phyloP scores from a whole-genome alignment of 1,139 yeast genomes.

The Hansenula lynferdii region DNA sequence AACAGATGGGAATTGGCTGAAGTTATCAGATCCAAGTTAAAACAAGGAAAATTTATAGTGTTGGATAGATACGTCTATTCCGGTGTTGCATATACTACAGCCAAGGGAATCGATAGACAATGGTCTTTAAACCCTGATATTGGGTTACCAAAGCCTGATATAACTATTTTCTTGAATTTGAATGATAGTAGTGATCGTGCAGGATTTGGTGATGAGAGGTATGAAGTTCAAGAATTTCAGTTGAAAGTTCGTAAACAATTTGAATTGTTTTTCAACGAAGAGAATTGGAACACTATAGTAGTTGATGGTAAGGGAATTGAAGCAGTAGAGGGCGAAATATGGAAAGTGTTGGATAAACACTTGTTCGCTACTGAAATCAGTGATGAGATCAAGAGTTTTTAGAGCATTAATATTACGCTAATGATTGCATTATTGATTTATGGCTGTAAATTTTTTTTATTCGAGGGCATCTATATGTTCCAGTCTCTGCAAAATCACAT shows the following conservation, averaged over 20 bases:
- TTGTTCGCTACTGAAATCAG: slow-evolving; percentile 7
- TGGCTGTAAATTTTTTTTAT: slow-evolving; percentile 3
- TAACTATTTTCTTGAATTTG: slow-evolving; percentile 72
- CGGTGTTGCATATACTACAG: slow-evolving; percentile 88
- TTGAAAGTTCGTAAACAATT: slow-evolving; percentile 59
- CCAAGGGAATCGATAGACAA: slow-evolving; percentile 64
- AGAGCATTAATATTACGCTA: background rate
- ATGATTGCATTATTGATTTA: background rate
- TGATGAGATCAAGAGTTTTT: slow-evolving; percentile 10
- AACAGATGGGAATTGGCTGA: slow-evolving; percentile 84
- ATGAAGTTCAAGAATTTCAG: slow-evolving; percentile 76
- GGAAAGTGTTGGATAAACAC: slow-evolving; percentile 18
- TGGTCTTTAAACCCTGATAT: slow-evolving; percentile 84
- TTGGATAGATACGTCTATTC: slow-evolving; percentile 89
- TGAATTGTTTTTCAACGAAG: slow-evolving; percentile 37
- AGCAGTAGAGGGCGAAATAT: slow-evolving; percentile 36
- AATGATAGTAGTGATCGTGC: slow-evolving; percentile 48
- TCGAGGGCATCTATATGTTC: slow-evolving; percentile 22
- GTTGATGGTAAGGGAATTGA: slow-evolving; percentile 60
- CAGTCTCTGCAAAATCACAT: slow-evolving; percentile 49
- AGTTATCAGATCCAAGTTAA: slow-evolving; percentile 40
- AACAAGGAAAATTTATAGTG: slow-evolving; percentile 54
- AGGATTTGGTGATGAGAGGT: slow-evolving; percentile 91
- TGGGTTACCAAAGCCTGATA: slow-evolving; percentile 86
- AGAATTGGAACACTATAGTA: slow-evolving; percentile 27